These are phyloP conservation scores for Moniliophthora roreri DNA, from an alignment of 1,284 basidiomycete genomes.

Conservation along the genomic window DNA sequence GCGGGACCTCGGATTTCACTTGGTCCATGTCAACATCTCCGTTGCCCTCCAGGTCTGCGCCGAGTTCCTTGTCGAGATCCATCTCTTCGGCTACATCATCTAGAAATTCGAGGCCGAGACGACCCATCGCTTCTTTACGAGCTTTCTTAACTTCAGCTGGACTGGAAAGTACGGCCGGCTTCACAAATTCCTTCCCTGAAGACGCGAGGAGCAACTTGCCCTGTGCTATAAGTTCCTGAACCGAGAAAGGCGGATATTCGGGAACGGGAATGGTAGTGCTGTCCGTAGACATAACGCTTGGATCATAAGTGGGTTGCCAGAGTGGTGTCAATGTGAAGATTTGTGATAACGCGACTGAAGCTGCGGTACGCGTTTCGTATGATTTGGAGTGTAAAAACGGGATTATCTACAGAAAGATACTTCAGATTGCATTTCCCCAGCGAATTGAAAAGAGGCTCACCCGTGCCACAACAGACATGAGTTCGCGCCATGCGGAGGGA, in stretches of 20 bases:
- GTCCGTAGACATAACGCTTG: slow-evolving; percentile 26
- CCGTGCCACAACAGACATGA: slow-evolving; percentile 80
- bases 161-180: slow-evolving; percentile 66
- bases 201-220: slow-evolving; percentile 82
- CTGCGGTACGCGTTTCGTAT: slow-evolving; percentile 83
- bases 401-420: slow-evolving; percentile 61
- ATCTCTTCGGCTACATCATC: slow-evolving; percentile 74
- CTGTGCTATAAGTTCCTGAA: slow-evolving; percentile 71
- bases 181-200: slow-evolving; percentile 84
- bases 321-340: slow-evolving; percentile 83
- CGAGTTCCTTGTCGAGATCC: slow-evolving; percentile 80
- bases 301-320: slow-evolving; percentile 63
- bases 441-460: slow-evolving; percentile 39
- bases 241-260: slow-evolving; percentile 72
- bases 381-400: slow-evolving; percentile 88
- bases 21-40: slow-evolving; percentile 40
- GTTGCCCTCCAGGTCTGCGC: slow-evolving; percentile 56
- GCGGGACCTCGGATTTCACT: slow-evolving; percentile 38
- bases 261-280: slow-evolving; percentile 38
- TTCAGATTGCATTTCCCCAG: slow-evolving; percentile 5
- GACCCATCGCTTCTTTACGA: slow-evolving; percentile 78
- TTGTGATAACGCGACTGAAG: slow-evolving; percentile 82
- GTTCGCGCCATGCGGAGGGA: slow-evolving; percentile 74
- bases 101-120: slow-evolving; percentile 81
- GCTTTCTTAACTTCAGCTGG: slow-evolving; percentile 77